Percentiles rank a stretch among this genome's conserved stretches.
These are phyloP conservation scores for Zygnema cylindricum DNA, from an alignment of 139 green algal species.

Conservation along the genomic window DNA sequence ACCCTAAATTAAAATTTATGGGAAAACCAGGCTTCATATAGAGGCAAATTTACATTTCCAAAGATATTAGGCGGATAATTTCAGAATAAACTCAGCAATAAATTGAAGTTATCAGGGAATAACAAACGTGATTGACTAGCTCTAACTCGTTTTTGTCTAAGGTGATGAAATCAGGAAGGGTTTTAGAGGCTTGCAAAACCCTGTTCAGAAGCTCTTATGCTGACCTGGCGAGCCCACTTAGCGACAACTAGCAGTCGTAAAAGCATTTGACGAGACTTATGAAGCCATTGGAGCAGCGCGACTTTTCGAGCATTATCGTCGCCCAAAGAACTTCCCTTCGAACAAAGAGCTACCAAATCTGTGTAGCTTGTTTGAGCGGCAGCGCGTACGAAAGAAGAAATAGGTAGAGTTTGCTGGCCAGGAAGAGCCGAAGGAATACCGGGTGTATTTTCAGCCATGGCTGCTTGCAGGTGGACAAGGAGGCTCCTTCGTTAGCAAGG, in stretches of 20 bases:
- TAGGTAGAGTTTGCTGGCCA: neutral
- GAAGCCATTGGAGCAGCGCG: conserved; percentile 63
- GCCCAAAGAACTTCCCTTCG: neutral
- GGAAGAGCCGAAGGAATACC: neutral
- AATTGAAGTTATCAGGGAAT: no score
- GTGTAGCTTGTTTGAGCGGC: neutral
- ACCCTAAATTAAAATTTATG: no score
- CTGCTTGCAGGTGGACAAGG: neutral
- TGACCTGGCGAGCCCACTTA: conserved; percentile 68
- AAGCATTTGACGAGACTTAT: conserved; percentile 64
- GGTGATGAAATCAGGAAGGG: no score
- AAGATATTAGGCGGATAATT: no score
- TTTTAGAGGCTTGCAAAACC: no score
- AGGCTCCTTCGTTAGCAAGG: no score
- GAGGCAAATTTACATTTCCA: no score
- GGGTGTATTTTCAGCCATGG: neutral
- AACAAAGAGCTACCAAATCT: neutral
- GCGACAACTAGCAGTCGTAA: conserved; percentile 68
- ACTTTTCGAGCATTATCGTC: conserved; percentile 58
- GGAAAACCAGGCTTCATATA: no score
- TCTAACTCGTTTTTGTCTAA: no score
- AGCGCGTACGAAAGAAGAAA: neutral
- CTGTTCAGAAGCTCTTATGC: no score
- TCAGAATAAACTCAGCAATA: no score
- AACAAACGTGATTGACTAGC: no score